Base-by-base conservation (phyloP, 176 grass and related monocot genomes). In the Tillandsia fasciculata region DNA sequence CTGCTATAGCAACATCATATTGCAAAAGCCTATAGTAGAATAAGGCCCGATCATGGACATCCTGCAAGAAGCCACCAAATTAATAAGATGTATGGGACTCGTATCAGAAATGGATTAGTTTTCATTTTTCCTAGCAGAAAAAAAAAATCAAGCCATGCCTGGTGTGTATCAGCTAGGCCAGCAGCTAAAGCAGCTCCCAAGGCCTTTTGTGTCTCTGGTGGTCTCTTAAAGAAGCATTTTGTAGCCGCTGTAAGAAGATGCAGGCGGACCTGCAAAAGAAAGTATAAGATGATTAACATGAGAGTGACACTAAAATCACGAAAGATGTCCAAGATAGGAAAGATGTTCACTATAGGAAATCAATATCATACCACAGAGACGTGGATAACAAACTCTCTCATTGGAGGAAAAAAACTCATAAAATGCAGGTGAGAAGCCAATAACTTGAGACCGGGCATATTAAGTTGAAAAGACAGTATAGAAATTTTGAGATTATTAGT, bases 11-110 rank as follows among this genome's bases (percentile, higher is more conserved):
- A 51, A 91, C 82, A 77, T 99, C 80, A 78, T 99, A 83, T 61
- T 94, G 95, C 74, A 99, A 82, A 82, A 94, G 90, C 73, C 95
- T 99, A 71, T 99, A 94, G 80, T 99, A 99, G 70, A 99, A 90
- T 72, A 99, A 88, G 11, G 95, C 90, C 69, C 95, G 75, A 53
- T 99, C 95, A 80, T 99, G 95, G 79, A 99, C 90, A 84, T 99
- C 95, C 95, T 99, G 80, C 63, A 64, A 78, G 49, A 75, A 63
- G 53, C 65, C 3, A 17, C n/a, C 10, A 77, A 77, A 85, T 69
- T 53, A 78, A 52, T 14, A 28, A 78, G 49, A 64, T 3, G 18
- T 51, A 59, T 71, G 71, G 53, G 29, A 64, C 12, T 78, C 51
- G 11, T 17, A 67, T 63, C 9, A 48, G 50, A 52, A 26, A 79